Evolutionary conservation across 1,284 basidiomycete species (phyloP), one percentile per base, ranked within the genome.

Genomic region (Blastosporella zonata): DNA sequence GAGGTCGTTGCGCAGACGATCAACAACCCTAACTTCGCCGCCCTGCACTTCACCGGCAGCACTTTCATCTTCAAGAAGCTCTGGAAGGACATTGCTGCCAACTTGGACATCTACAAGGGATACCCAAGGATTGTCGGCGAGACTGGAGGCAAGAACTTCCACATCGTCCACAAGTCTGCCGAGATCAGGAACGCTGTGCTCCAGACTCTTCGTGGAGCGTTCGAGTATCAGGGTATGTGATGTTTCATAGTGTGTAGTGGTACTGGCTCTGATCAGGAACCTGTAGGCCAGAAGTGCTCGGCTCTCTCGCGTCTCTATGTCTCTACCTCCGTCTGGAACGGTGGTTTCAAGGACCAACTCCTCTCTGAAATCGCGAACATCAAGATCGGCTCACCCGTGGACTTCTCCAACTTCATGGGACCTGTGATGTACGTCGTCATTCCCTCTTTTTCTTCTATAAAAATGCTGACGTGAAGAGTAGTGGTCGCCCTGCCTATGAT

Each of bases 71-170:
- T 97, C 85, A 87, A 87, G 69, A 82, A 87, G 66, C 81, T 99
- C 36, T 99, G 96, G 96, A 96, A 94, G 74, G 86, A 96, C 66
- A 97, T 99, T 61, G 89, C 89, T 6, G 66, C 72, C 59, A 97
- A 98, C 73, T 66, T 97, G 49, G 91, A 92, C 66, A 80, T 75
- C 45, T 97, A 97, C 76, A 82, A 75, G 62, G 76, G 82, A 13
- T 99, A 97, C 72, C 96, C 97, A 1, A 80, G 96, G 58, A 90
- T 99, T 55, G 95, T 99, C 9, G 95, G 95, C 25, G 95, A 98
- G 76, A 95, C 93, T 8, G 92, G 94, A 47, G 95, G 96, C 54
- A 99, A 99, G 79, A 98, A 99, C 77, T 98, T 96, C 79, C 96
- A 98, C 73, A 62, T 99, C 49, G 77, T 98, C 43, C 96, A 98